Percentiles rank a stretch among this genome's conserved stretches.
Evolutionary conservation across 148 eudicot species (phyloP).

Genomic region (Rhododendron simsii): DNA sequence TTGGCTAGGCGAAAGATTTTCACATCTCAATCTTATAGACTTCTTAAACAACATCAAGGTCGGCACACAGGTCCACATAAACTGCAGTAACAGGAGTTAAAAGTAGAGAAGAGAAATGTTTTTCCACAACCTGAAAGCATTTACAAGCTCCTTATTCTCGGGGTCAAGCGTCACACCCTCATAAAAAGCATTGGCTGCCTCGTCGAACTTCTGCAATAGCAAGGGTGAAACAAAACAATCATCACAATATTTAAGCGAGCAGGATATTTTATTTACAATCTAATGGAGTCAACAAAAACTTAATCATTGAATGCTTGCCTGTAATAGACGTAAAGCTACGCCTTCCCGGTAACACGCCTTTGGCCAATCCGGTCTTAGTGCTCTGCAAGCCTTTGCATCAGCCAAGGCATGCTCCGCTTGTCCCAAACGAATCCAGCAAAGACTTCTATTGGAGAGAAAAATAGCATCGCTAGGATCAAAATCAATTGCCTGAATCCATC

Average conservation of each 20-base stretch:
- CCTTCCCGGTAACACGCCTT: conserved; percentile 97
- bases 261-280: neutral
- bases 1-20: neutral
- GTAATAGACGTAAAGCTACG: conserved; percentile 68
- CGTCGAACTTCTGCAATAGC: conserved; percentile 74
- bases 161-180: conserved; percentile 89
- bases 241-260: neutral
- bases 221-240: neutral
- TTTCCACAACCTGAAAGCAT: conserved; percentile 64
- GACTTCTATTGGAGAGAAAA: conserved; percentile 86
- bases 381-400: conserved; percentile 77
- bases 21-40: neutral
- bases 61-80: neutral
- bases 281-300: neutral
- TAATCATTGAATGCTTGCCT: conserved; percentile 33
- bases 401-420: conserved; percentile 82
- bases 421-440: conserved; percentile 80
- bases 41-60: neutral
- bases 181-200: conserved; percentile 93
- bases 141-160: conserved; percentile 81
- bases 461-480: conserved; percentile 79
- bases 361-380: conserved; percentile 78
- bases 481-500: conserved; percentile 72
- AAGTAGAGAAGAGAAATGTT: neutral
- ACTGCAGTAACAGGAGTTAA: neutral